Evolutionary conservation across 2,329 filamentous ascomycete genomes (phyloP), one percentile per base, ranked within the genome.

Genomic region (Byssochlamys sp.): DNA sequence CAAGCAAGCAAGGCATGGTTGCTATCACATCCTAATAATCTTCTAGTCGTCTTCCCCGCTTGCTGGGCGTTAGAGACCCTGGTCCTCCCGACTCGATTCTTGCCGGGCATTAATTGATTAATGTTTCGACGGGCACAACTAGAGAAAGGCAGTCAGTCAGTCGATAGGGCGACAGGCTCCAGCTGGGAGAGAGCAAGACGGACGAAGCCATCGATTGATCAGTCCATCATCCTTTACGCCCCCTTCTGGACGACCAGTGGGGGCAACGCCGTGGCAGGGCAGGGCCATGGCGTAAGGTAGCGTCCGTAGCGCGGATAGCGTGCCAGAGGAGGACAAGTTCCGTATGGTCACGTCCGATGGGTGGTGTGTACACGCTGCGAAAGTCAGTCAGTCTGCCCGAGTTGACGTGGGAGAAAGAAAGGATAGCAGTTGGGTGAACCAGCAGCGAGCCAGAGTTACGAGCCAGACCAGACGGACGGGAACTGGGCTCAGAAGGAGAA

Each of bases 231-330:
- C 39, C 39, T 45, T 45, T 45, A 45, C 12, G 39, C 39, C 39
- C 39, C 39, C 39, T 45, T 45, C 39, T 45, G 39, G 39, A 19
- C 19, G 39, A 45, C 39, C 39, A 45, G 39, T 45, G 39, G 39
- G 39, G 39, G 39, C 39, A 45, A 51, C 24, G 49, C 49, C 25
- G 49, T 51, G 49, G 49, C 25, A 28, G 24, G 49, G 25, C 49
- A 26, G 49, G 39, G 39, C 39, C 49, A 51, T 28, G 49, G 49
- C 49, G 49, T 51, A 26, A 51, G 49, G 49, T 51, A 51, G 49
- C 49, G 49, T 51, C 49, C 49, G 49, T 51, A 51, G 49, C 49
- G 49, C 49, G 49, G 49, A 24, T 51, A 51, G 49, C 49, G 49
- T 51, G 49, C 49, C 49, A 51, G 49, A 51, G 49, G 27, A 51